phyloP scores from a whole-genome alignment of 75 land plant genomes.

The Chamaecyparis obtusa region DNA sequence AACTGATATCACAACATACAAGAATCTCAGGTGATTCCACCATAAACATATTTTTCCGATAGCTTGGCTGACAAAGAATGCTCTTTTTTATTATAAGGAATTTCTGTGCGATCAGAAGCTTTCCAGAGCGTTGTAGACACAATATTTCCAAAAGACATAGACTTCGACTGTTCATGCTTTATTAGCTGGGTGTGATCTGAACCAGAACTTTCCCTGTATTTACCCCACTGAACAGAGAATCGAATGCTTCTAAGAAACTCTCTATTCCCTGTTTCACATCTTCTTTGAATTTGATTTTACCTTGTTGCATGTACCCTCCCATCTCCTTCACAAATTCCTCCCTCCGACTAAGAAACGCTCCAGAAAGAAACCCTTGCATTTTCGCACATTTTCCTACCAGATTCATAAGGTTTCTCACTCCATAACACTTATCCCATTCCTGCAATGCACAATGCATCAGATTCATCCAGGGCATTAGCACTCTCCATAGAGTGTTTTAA shows the following conservation, averaged over 20 bases:
- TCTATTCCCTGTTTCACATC: slow-evolving; percentile 40
- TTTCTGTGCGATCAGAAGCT: no score
- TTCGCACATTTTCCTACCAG: slow-evolving; percentile 27
- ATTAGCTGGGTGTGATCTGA: neutral
- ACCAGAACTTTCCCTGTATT: slow-evolving; percentile 43
- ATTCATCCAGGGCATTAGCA: neutral
- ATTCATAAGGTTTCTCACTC: slow-evolving; percentile 37
- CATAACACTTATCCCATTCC: slow-evolving; percentile 32
- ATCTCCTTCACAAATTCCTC: slow-evolving; percentile 27
- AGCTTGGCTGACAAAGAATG: no score
- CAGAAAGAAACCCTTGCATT: slow-evolving; percentile 35
- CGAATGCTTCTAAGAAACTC: slow-evolving; percentile 31
- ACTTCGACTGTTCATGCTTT: no score
- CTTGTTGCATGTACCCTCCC: slow-evolving; percentile 24
- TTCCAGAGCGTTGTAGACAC: no score
- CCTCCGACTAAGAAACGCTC: slow-evolving; percentile 6
- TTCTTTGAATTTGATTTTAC: slow-evolving; percentile 30
- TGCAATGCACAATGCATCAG: neutral
- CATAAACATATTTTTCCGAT: no score
- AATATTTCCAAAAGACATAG: no score
- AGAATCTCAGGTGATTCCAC: no score
- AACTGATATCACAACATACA: no score
- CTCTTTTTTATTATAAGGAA: no score
- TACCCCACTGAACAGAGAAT: slow-evolving; percentile 29
- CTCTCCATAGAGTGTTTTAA: neutral